phyloP scores from a whole-genome alignment of 1,284 basidiomycete genomes.

The Puccinia polysora region DNA sequence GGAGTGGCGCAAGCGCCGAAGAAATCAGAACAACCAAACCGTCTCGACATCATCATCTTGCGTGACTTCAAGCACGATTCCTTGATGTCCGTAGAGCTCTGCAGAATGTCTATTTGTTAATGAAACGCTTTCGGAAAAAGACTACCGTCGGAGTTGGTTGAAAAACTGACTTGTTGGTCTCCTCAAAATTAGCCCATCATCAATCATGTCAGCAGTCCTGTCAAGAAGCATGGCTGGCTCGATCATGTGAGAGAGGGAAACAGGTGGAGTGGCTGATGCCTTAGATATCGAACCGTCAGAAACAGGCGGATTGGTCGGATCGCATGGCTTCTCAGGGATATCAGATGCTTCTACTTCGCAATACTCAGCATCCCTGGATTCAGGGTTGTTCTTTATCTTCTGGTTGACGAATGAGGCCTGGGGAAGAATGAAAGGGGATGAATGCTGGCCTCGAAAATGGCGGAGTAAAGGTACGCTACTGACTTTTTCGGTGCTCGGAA shows the following conservation, averaged over 20 bases:
- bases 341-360: not conserved
- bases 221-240: slow-evolving; percentile 49
- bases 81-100: slow-evolving; percentile 48
- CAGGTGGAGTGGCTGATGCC: not conserved
- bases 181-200: slow-evolving; percentile 43
- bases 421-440: not conserved
- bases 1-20: too few species aligned
- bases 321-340: not conserved
- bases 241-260: not conserved
- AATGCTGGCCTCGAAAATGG: too few species aligned
- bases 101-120: not conserved
- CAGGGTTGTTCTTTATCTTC: not conserved
- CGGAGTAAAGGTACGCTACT: not conserved
- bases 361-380: not conserved
- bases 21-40: slow-evolving; percentile 50
- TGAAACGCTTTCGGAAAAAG: not conserved
- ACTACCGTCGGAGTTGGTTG: not conserved
- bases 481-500: slow-evolving; percentile 20
- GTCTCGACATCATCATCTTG: slow-evolving; percentile 48
- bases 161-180: slow-evolving; percentile 47
- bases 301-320: not conserved
- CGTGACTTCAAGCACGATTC: slow-evolving; percentile 49
- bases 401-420: slow-evolving; percentile 9
- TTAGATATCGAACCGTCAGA: not conserved
- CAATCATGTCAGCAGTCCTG: slow-evolving; percentile 46